Evolutionary conservation across 768 basidiomycete species (phyloP).

Genomic region (Psilocybe subaeruginosa): DNA sequence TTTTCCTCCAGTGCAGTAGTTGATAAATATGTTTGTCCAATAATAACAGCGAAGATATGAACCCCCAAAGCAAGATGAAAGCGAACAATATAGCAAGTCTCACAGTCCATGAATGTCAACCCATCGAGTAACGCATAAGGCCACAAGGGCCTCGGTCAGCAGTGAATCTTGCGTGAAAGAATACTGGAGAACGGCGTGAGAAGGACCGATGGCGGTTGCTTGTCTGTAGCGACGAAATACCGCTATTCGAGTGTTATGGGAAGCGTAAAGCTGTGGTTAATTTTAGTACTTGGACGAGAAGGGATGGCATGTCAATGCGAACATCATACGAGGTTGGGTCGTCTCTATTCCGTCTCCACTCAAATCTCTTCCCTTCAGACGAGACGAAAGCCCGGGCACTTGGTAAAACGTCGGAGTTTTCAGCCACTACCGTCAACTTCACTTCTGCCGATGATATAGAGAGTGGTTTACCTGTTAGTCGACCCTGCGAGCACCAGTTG

Average conservation of each 20-base stretch:
- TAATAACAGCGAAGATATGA: slow-evolving; percentile 23
- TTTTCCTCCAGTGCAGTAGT: slow-evolving; percentile 24
- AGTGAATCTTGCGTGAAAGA: slow-evolving; percentile 62
- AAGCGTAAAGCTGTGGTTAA: slow-evolving; percentile 46
- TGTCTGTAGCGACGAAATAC: slow-evolving; percentile 57
- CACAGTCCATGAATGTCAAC: slow-evolving; percentile 60
- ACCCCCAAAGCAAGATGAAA: slow-evolving; percentile 24
- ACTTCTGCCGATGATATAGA: slow-evolving; percentile 10
- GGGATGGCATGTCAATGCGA: slow-evolving; percentile 25
- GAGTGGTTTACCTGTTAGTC: slow-evolving; percentile 44
- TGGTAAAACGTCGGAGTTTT: slow-evolving; percentile 19
- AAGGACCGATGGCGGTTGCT: slow-evolving; percentile 61
- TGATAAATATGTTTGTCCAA: slow-evolving; percentile 30
- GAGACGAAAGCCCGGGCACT: slow-evolving; percentile 66
- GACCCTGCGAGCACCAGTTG: slow-evolving; percentile 61
- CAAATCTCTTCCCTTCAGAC: slow-evolving; percentile 59
- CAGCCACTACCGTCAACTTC: slow-evolving; percentile 10
- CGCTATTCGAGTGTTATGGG: slow-evolving; percentile 54
- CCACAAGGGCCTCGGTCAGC: slow-evolving; percentile 63
- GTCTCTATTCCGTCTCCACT: slow-evolving; percentile 62
- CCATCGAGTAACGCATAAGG: slow-evolving; percentile 77
- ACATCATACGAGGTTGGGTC: slow-evolving; percentile 64
- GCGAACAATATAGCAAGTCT: slow-evolving; percentile 16
- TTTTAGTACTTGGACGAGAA: slow-evolving; percentile 9
- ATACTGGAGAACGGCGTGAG: slow-evolving; percentile 66